A percentile compares a stretch with the other conserved stretches of the same genome.
phyloP scores from a whole-genome alignment of 495 filamentous ascomycete species.

The Astrothelium macrocarpum region DNA sequence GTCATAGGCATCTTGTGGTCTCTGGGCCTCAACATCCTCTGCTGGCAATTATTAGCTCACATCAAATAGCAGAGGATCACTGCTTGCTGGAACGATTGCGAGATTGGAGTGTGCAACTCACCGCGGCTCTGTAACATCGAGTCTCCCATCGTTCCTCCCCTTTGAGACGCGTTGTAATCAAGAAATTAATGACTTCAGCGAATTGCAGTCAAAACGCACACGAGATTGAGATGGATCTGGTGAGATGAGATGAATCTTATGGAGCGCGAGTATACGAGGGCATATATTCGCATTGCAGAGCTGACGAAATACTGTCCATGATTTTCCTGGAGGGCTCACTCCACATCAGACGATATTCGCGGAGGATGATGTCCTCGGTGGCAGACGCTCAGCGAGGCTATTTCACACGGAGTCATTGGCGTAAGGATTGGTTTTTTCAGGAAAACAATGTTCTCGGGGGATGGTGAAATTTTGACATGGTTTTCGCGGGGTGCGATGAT shows the following conservation, averaged over 20 bases:
- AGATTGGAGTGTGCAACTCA: neutral
- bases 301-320: neutral
- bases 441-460: neutral
- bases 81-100: neutral
- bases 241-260: neutral
- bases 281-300: neutral
- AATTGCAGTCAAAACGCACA: neutral
- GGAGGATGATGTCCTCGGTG: neutral
- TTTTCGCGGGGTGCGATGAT: neutral
- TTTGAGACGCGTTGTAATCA: neutral
- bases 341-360: neutral
- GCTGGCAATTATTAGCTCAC: neutral
- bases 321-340: neutral
- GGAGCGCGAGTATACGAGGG: neutral
- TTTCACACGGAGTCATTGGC: neutral
- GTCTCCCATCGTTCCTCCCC: neutral
- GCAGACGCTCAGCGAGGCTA: neutral
- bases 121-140: neutral
- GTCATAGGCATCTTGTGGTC: neutral
- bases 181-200: neutral
- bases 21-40: neutral
- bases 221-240: neutral
- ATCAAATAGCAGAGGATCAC: neutral
- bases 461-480: neutral
- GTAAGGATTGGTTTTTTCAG: neutral